Evolutionary conservation across 2,329 filamentous ascomycete species (phyloP).

Genomic region (Gaeumannomyces tritici): DNA sequence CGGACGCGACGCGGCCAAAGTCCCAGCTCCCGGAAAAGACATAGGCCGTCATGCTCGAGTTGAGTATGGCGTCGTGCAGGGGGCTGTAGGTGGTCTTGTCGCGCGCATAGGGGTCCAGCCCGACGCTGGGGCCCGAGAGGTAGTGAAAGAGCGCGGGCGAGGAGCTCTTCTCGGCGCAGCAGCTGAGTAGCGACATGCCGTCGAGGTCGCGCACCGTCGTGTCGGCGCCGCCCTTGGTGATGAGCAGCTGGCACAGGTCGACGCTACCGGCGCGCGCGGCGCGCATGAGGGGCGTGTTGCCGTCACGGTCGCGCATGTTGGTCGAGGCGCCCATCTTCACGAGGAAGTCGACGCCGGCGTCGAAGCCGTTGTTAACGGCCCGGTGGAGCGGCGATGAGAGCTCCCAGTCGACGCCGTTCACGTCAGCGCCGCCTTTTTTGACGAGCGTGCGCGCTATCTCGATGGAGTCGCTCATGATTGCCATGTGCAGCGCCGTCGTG

Average conservation of each 20-base stretch:
- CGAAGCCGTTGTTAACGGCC: background rate
- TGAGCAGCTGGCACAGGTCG: slow-evolving; percentile 2
- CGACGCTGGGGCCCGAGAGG: slow-evolving; percentile 3
- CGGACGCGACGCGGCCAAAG: no score
- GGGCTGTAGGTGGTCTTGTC: slow-evolving; percentile 7
- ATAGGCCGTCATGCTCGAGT: slow-evolving; percentile 1
- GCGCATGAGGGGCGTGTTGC: slow-evolving; percentile 7
- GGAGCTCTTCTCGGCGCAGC: slow-evolving; percentile 4
- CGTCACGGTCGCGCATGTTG: slow-evolving; percentile 2
- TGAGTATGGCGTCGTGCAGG: slow-evolving; percentile 4
- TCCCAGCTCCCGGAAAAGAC: background rate
- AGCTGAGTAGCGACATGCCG: slow-evolving; percentile 5
- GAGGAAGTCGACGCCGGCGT: background rate
- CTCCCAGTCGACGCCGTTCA: background rate
- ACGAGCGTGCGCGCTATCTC: background rate
- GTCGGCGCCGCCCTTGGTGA: slow-evolving; percentile 3
- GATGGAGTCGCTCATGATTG: background rate
- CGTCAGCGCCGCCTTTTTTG: background rate
- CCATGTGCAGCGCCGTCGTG: background rate
- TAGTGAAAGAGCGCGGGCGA: slow-evolving; percentile 8
- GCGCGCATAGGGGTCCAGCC: slow-evolving; percentile 7
- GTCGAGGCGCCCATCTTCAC: slow-evolving; percentile 1
- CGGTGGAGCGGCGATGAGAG: background rate
- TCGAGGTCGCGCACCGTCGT: background rate
- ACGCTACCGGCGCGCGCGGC: background rate